Conservation (phyloP, 345 rosid genomes). For the Salix koriyanagi region DNA sequence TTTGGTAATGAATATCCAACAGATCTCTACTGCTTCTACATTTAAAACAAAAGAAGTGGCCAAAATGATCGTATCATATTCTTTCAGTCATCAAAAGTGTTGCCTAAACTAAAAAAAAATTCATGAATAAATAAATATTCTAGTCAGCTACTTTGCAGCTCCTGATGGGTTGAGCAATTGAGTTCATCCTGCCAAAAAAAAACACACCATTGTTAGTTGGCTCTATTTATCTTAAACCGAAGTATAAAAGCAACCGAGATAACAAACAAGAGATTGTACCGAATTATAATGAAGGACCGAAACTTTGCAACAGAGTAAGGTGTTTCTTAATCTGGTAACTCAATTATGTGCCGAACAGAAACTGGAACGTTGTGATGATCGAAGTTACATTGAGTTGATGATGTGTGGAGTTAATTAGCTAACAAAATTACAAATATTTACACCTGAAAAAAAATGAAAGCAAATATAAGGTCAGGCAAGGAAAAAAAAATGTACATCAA, state of each 20-base stretch:
- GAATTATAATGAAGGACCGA: slow-evolving; percentile 17
- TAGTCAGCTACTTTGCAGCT: slow-evolving; percentile 35
- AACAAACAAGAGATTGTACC: slow-evolving; percentile 31
- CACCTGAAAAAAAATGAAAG: slow-evolving; percentile 49
- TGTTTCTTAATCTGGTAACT: slow-evolving; percentile 18
- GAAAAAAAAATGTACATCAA: slow-evolving; percentile 22
- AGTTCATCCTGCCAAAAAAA: slow-evolving; percentile 37
- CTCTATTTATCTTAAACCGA: background rate
- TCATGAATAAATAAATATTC: slow-evolving; percentile 41
- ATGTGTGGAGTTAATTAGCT: slow-evolving; percentile 32
- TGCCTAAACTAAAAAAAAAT: slow-evolving; percentile 40
- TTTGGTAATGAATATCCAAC: slow-evolving; percentile 28
- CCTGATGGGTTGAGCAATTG: slow-evolving; percentile 27
- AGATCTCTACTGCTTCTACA: slow-evolving; percentile 22
- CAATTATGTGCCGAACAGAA: slow-evolving; percentile 18
- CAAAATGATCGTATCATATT: slow-evolving; percentile 27
- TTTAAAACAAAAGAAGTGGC: slow-evolving; percentile 24
- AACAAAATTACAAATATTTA: slow-evolving; percentile 38
- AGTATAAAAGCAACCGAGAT: background rate
- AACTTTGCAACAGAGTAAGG: slow-evolving; percentile 24
- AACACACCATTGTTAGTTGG: slow-evolving; percentile 9
- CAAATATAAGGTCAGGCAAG: slow-evolving; percentile 17
- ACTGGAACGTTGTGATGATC: slow-evolving; percentile 21
- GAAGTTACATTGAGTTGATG: slow-evolving; percentile 22
- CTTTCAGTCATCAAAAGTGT: slow-evolving; percentile 30